These are phyloP conservation scores for Neospermospora avenae DNA, from an alignment of 2,329 filamentous ascomycete genomes.

Conservation along the genomic window DNA sequence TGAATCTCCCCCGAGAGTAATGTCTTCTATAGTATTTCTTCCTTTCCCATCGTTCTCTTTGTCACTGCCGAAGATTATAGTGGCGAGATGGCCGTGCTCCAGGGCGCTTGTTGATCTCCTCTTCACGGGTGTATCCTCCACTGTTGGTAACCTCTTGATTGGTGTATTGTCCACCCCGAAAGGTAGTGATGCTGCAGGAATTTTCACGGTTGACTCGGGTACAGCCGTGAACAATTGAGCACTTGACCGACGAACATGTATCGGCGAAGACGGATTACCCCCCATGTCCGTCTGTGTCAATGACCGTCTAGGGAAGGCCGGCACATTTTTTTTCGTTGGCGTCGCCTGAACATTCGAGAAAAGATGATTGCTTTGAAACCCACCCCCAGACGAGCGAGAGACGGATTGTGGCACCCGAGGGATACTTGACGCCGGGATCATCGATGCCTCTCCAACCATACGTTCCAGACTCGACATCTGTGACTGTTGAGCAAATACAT, in stretches of 20 bases:
- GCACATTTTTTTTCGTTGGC: conserved; percentile 27
- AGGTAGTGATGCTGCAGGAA: neutral
- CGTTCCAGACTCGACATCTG: conserved; percentile 14
- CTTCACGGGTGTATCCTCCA: conserved; percentile 32
- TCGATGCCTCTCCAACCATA: conserved; percentile 13
- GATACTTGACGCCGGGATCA: conserved; percentile 28
- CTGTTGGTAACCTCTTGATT: too few species aligned
- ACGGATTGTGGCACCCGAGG: conserved; percentile 31
- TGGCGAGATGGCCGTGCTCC: conserved; percentile 22
- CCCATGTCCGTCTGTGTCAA: neutral
- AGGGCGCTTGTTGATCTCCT: conserved; percentile 12
- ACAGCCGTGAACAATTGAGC: conserved; percentile 27
- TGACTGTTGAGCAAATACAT: conserved; percentile 23
- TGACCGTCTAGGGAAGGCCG: conserved; percentile 4
- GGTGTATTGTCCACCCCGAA: conserved; percentile 30
- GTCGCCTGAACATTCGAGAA: conserved; percentile 31
- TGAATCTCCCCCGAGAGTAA: neutral
- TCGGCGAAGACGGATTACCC: conserved; percentile 26
- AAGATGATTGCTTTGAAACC: conserved; percentile 17
- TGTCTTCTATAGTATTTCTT: neutral
- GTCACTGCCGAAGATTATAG: conserved; percentile 11
- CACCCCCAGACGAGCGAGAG: conserved; percentile 15
- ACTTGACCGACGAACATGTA: conserved; percentile 29
- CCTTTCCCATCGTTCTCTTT: conserved; percentile 25
- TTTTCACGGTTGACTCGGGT: conserved; percentile 25